A percentile compares a stretch with the other conserved stretches of the same genome.
phyloP scores from a whole-genome alignment of 495 filamentous ascomycete genomes.

The Monascus purpureus region DNA sequence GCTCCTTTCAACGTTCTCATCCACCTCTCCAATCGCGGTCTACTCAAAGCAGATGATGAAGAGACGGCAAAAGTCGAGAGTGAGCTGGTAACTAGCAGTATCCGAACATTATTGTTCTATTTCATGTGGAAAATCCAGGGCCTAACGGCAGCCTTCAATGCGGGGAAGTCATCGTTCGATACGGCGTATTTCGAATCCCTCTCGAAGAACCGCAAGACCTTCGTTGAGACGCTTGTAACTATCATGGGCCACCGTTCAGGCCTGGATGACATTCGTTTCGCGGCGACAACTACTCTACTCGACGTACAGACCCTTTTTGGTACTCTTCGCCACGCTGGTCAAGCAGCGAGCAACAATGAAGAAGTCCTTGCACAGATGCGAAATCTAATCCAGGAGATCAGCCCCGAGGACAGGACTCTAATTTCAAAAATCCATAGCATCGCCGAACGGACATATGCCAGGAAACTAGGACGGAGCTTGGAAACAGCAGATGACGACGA shows the following conservation, averaged over 20 bases:
- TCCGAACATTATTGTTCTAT: conserved; percentile 66
- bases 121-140: conserved; percentile 83
- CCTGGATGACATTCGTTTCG: conserved; percentile 62
- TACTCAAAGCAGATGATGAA: conserved; percentile 42
- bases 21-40: conserved; percentile 50
- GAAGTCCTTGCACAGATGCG: conserved; percentile 37
- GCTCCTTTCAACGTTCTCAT: conserved; percentile 55
- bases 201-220: conserved; percentile 33
- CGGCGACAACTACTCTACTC: conserved; percentile 59
- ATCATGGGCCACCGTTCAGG: conserved; percentile 43
- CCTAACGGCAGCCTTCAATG: conserved; percentile 21
- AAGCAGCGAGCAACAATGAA: conserved; percentile 30
- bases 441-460: conserved; percentile 63
- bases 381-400: conserved; percentile 50
- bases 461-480: conserved; percentile 47
- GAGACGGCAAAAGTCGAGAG: conserved; percentile 57
- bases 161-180: conserved; percentile 34
- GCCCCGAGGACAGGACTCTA: conserved; percentile 38
- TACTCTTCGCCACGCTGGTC: conserved; percentile 41
- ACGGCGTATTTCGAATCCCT: conserved; percentile 33
- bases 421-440: conserved; percentile 60
- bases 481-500: conserved; percentile 59
- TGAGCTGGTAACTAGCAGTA: conserved; percentile 56
- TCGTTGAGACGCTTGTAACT: conserved; percentile 44
- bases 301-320: conserved; percentile 72